These are phyloP conservation scores for Diaporthe capsici DNA, from an alignment of 2,329 filamentous ascomycete species.

Conservation along the genomic window DNA sequence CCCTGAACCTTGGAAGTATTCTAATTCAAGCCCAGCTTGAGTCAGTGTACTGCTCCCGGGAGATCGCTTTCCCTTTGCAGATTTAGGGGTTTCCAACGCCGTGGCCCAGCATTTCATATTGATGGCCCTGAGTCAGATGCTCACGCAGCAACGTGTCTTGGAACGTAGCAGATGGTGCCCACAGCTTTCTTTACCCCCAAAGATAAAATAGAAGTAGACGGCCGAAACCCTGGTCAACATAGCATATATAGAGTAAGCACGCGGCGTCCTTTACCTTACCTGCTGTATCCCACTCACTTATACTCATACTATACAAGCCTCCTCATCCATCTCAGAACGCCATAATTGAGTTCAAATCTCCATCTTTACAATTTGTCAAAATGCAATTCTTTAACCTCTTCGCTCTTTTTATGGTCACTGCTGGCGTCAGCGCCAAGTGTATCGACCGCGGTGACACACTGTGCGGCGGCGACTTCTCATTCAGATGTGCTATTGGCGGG, in stretches of 20 bases:
- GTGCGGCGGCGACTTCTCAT: constrained; percentile 5
- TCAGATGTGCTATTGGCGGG: neutral
- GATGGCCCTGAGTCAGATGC: neutral
- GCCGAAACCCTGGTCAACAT: neutral
- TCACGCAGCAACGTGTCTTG: neutral
- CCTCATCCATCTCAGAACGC: neutral
- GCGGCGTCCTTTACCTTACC: too few relatives aligned
- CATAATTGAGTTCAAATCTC: neutral
- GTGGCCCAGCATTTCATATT: neutral
- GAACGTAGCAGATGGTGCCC: neutral
- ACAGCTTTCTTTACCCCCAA: neutral
- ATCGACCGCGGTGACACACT: constrained; percentile 1
- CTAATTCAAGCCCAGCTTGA: neutral
- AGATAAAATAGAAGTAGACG: neutral
- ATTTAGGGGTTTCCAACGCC: neutral
- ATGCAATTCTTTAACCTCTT: neutral
- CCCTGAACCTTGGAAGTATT: neutral
- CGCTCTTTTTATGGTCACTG: constrained; percentile 9
- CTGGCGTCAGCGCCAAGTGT: constrained; percentile 16
- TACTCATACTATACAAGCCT: neutral
- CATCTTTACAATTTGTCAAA: neutral
- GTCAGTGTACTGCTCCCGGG: neutral
- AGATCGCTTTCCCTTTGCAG: neutral
- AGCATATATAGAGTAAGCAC: neutral
- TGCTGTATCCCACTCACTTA: neutral